Conservation (phyloP, 1,284 basidiomycete genomes). For the Xanthoconium separans region DNA sequence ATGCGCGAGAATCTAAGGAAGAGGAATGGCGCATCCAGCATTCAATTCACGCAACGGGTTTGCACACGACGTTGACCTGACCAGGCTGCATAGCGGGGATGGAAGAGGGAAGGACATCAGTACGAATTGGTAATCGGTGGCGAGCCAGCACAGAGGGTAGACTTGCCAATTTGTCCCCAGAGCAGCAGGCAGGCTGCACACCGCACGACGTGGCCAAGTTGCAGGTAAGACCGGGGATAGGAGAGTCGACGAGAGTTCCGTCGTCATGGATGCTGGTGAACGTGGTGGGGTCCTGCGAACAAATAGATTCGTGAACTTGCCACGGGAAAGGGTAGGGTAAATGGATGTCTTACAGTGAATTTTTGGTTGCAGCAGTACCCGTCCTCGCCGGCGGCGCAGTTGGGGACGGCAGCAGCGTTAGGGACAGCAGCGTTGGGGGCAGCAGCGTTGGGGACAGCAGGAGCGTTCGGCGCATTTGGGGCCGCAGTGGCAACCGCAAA, state of each 20-base stretch:
- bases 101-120: not conserved
- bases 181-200: too few relatives aligned
- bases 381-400: not conserved
- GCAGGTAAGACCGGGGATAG: too few relatives aligned
- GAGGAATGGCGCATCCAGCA: not conserved
- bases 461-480: not conserved
- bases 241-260: too few relatives aligned
- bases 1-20: too few relatives aligned
- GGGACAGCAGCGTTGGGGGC: not conserved
- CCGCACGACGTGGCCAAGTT: too few relatives aligned
- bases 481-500: not conserved
- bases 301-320: not conserved
- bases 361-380: not conserved
- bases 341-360: not conserved
- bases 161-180: too few relatives aligned
- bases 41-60: not conserved
- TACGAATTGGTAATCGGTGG: not conserved
- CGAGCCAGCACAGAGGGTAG: too few relatives aligned
- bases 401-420: not conserved
- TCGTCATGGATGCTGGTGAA: not conserved
- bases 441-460: not conserved
- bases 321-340: not conserved
- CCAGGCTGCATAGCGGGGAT: not conserved
- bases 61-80: not conserved
- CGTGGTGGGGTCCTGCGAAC: not conserved